Conservation (phyloP, 2,329 filamentous ascomycete species). For the Sclerotinia minor region DNA sequence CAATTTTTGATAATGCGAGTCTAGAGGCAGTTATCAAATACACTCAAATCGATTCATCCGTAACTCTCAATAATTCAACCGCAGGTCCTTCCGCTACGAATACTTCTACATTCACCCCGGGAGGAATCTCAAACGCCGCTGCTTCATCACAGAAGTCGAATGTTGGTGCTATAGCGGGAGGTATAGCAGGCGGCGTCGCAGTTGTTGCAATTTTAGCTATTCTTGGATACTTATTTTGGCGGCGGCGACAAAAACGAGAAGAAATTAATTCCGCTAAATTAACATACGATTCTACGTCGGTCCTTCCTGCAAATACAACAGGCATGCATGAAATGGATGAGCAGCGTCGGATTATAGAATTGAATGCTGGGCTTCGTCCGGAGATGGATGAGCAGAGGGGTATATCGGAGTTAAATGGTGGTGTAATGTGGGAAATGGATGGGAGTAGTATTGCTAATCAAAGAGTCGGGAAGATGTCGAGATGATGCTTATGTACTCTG, state of each 20-base stretch:
- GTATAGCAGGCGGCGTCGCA: neutral
- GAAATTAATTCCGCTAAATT: neutral
- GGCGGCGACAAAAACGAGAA: neutral
- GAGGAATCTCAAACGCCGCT: neutral
- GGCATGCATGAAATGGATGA: neutral
- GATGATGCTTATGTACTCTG: too few species aligned
- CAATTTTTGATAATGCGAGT: neutral
- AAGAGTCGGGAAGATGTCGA: neutral
- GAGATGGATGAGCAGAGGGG: neutral
- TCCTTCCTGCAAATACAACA: neutral
- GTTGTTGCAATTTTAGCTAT: neutral
- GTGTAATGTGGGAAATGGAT: neutral
- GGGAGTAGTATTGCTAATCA: neutral
- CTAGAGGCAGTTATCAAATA: neutral
- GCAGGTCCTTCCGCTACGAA: neutral
- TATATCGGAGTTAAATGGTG: neutral
- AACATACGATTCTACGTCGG: neutral
- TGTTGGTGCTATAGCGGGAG: neutral
- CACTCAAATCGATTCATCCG: neutral
- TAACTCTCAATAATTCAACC: neutral
- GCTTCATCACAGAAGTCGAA: neutral
- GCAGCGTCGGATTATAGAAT: neutral
- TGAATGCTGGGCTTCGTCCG: neutral
- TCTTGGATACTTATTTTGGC: neutral
- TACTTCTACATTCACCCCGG: neutral